Evolutionary conservation across 2,329 filamentous ascomycete species (phyloP).

Genomic region (Chlorencoelia australis): DNA sequence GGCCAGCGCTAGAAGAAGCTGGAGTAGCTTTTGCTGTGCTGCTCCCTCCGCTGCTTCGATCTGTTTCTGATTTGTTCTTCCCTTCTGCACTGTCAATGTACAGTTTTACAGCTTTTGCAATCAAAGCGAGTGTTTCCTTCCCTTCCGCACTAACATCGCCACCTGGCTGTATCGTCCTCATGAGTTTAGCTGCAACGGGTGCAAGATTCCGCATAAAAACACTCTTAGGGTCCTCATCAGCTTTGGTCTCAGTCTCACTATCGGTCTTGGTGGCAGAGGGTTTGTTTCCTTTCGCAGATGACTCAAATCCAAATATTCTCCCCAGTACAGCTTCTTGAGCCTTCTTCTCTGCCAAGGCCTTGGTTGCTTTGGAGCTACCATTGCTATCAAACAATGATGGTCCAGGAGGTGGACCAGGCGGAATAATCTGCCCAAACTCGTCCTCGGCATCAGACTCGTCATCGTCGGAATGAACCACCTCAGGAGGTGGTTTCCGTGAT

Average conservation of each 20-base stretch:
- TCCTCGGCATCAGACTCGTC: constrained; percentile 46
- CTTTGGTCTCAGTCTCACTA: constrained; percentile 12
- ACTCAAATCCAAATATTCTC: constrained; percentile 42
- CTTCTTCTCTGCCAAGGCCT: constrained; percentile 43
- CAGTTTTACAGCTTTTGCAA: constrained; percentile 40
- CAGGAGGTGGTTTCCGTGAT: constrained; percentile 34
- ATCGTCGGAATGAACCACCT: constrained; percentile 34
- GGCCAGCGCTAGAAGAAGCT: constrained; percentile 11
- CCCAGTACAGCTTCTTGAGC: constrained; percentile 43
- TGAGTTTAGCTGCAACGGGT: constrained; percentile 31
- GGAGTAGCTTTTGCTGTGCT: constrained; percentile 15
- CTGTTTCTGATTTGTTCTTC: neutral
- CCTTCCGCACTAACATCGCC: constrained; percentile 27
- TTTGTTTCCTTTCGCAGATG: constrained; percentile 1
- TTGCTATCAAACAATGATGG: constrained; percentile 26
- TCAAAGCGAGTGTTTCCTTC: constrained; percentile 39
- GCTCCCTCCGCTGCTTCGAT: constrained; percentile 7
- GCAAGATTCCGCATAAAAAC: constrained; percentile 32
- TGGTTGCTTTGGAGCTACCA: constrained; percentile 36
- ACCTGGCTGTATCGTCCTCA: constrained; percentile 31
- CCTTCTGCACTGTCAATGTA: constrained; percentile 30
- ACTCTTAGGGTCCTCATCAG: constrained; percentile 24
- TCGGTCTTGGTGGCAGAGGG: constrained; percentile 3
- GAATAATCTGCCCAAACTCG: constrained; percentile 38
- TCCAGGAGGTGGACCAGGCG: constrained; percentile 22